A percentile compares a stretch with the other conserved stretches of the same genome.
Evolutionary conservation across 2,329 filamentous ascomycete genomes (phyloP).

Genomic region (Juglanconis juglandina): DNA sequence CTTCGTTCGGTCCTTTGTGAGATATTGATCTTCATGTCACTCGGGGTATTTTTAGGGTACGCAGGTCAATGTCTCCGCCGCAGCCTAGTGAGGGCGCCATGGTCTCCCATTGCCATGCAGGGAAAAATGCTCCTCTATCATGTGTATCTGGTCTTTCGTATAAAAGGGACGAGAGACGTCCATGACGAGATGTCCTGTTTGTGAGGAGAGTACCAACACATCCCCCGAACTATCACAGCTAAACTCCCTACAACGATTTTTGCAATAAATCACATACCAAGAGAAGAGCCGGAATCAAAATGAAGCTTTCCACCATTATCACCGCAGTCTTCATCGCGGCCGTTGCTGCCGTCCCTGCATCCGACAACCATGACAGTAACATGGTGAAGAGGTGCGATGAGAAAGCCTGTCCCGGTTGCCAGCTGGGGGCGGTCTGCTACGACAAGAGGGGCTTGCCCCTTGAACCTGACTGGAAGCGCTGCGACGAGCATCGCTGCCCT

Average conservation of each 20-base stretch:
- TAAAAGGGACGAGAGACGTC: neutral
- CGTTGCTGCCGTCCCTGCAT: neutral
- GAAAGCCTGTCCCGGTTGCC: neutral
- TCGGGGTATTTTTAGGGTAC: neutral
- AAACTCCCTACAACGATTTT: too few relatives aligned
- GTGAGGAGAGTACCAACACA: neutral
- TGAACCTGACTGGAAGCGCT: neutral
- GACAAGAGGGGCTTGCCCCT: neutral
- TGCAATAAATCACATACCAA: too few relatives aligned
- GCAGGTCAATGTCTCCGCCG: neutral
- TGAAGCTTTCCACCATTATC: constrained; percentile 1
- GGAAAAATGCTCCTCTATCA: neutral
- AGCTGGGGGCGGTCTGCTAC: neutral
- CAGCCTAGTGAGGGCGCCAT: neutral
- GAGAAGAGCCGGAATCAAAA: neutral
- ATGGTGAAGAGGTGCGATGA: neutral
- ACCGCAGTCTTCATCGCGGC: constrained; percentile 2
- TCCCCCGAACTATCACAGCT: neutral
- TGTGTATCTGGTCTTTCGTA: too few relatives aligned
- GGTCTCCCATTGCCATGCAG: neutral
- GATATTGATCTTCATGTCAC: neutral
- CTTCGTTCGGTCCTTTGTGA: neutral
- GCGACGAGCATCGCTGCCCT: neutral
- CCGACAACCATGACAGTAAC: neutral
- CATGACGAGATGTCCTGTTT: neutral